Conservation (phyloP, 768 basidiomycete species). For the Suillus subaureus region DNA sequence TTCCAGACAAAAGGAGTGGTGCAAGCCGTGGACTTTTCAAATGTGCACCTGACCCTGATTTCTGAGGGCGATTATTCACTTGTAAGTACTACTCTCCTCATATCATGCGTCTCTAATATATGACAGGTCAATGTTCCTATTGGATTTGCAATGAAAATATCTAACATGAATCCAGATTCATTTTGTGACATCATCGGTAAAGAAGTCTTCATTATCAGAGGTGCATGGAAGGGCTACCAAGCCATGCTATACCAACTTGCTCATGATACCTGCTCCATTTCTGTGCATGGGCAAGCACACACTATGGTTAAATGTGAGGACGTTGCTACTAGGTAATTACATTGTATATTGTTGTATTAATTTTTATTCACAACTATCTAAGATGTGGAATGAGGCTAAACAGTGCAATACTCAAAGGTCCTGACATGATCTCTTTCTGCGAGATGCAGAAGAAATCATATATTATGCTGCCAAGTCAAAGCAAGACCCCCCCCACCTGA, state of each 20-base stretch:
- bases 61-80: neutral
- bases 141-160: neutral
- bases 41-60: no score
- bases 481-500: neutral
- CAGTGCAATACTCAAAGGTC: no score
- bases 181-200: neutral
- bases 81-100: neutral
- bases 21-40: no score
- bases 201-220: neutral
- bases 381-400: no score
- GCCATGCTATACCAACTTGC: no score
- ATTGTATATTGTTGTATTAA: no score
- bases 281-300: no score
- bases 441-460: no score
- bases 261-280: no score
- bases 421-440: no score
- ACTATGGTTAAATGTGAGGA: neutral
- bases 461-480: neutral
- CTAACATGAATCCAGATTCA: neutral
- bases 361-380: no score
- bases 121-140: neutral
- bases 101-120: neutral
- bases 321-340: neutral
- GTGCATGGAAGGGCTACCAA: neutral
- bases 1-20: no score